phyloP scores from a whole-genome alignment of 1,284 basidiomycete species.

The Ustilago vetiveriae region DNA sequence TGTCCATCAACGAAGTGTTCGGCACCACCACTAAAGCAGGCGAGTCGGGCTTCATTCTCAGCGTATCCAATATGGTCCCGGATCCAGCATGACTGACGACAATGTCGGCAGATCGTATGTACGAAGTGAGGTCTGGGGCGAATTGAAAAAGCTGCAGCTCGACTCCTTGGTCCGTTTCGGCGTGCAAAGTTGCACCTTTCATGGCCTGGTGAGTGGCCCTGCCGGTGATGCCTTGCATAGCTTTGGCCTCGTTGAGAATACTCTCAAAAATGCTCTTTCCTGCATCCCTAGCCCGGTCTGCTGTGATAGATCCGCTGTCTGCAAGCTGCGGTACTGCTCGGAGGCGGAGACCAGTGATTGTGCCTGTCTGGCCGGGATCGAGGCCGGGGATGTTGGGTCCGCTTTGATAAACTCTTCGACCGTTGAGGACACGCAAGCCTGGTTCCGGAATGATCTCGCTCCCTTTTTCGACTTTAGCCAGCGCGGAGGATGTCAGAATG shows the following conservation, averaged over 20 bases:
- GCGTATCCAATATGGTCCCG: constrained; percentile 89
- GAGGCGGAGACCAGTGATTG: constrained; percentile 23
- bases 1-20: constrained; percentile 86
- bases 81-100: constrained; percentile 94
- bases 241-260: constrained; percentile 32
- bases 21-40: constrained; percentile 87
- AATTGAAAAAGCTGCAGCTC: constrained; percentile 49
- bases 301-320: not conserved
- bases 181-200: constrained; percentile 23
- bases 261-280: constrained; percentile 22
- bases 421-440: constrained; percentile 39
- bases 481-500: constrained; percentile 20
- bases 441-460: constrained; percentile 42
- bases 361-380: constrained; percentile 45
- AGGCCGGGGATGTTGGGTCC: constrained; percentile 17
- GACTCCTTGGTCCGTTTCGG: constrained; percentile 22
- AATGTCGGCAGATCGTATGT: constrained; percentile 75
- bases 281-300: not conserved
- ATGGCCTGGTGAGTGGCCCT: constrained; percentile 1
- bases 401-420: constrained; percentile 42
- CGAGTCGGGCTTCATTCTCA: constrained; percentile 71
- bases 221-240: constrained; percentile 6
- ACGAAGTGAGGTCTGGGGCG: constrained; percentile 33
- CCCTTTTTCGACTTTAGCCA: constrained; percentile 34
- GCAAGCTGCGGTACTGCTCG: not conserved